A percentile compares a stretch with the other conserved stretches of the same genome.
Evolutionary conservation across 2,329 filamentous ascomycete species (phyloP).

Genomic region (Pseudogymnoascus destructans): DNA sequence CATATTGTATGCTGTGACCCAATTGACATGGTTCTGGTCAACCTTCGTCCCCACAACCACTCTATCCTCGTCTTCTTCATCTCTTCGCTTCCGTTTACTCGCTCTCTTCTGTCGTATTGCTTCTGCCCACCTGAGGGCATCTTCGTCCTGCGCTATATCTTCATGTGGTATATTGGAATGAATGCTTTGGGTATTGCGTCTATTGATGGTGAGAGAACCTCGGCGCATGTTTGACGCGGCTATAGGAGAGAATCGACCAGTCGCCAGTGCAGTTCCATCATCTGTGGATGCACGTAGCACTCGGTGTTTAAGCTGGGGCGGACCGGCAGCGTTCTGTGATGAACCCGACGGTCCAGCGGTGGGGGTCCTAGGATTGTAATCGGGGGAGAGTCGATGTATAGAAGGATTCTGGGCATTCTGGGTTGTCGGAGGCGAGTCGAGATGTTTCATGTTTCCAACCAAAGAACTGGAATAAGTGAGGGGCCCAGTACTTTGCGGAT

Average conservation of each 20-base stretch:
- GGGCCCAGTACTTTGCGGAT: conserved; percentile 25
- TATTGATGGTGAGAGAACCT: conserved; percentile 69
- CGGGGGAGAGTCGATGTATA: conserved; percentile 50
- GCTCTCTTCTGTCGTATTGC: conserved; percentile 84
- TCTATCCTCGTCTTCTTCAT: conserved; percentile 83
- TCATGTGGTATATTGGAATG: conserved; percentile 75
- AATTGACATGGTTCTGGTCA: conserved; percentile 93
- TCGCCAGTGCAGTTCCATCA: conserved; percentile 49
- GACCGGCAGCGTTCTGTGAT: conserved; percentile 23
- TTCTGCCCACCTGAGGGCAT: conserved; percentile 84
- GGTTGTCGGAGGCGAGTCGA: conserved; percentile 19
- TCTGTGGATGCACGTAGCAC: conserved; percentile 69
- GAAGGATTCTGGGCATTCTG: conserved; percentile 21
- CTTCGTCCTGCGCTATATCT: conserved; percentile 75
- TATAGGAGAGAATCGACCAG: conserved; percentile 67
- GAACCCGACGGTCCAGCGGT: conserved; percentile 29
- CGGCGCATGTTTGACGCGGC: conserved; percentile 46
- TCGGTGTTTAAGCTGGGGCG: conserved; percentile 60
- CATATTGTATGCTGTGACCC: conserved; percentile 99
- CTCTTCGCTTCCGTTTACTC: conserved; percentile 68
- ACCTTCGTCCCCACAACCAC: conserved; percentile 96
- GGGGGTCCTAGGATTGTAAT: conserved; percentile 30
- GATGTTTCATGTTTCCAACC: conserved; percentile 20
- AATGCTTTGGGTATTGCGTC: conserved; percentile 71
- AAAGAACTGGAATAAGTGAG: conserved; percentile 23